These are phyloP conservation scores for Aspergillus pseudoviridinutans DNA, from an alignment of 2,329 filamentous ascomycete genomes.

Conservation along the genomic window DNA sequence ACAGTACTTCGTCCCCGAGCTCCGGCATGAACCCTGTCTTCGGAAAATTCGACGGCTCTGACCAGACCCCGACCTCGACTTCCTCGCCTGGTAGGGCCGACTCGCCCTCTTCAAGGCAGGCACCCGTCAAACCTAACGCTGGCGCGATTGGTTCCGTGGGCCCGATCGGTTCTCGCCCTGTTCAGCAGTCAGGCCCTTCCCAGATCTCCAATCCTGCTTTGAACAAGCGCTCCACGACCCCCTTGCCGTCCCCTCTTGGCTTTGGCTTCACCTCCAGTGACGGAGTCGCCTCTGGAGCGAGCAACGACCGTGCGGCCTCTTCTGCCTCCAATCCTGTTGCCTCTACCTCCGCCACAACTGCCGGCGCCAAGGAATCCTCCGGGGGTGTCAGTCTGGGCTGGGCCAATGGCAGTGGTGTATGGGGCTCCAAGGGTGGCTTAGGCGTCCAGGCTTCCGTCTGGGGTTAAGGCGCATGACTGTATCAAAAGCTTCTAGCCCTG, in stretches of 20 bases:
- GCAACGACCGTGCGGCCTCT: constrained; percentile 54
- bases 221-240: constrained; percentile 82
- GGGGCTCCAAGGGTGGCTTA: constrained; percentile 77
- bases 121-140: constrained; percentile 51
- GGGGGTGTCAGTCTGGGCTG: constrained; percentile 57
- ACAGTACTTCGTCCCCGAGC: constrained; percentile 76
- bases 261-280: constrained; percentile 63
- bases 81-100: constrained; percentile 72
- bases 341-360: constrained; percentile 37
- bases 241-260: constrained; percentile 82
- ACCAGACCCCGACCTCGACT: constrained; percentile 73
- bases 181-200: constrained; percentile 49
- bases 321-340: constrained; percentile 56
- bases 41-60: constrained; percentile 54
- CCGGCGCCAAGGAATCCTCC: constrained; percentile 40
- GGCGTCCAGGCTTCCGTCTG: constrained; percentile 91
- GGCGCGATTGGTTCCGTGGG: constrained; percentile 65
- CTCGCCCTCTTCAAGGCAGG: constrained; percentile 68
- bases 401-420: constrained; percentile 76
- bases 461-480: constrained; percentile 57
- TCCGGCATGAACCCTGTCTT: constrained; percentile 45
- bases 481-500: background rate
- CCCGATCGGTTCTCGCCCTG: constrained; percentile 87
- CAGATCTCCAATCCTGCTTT: constrained; percentile 54
- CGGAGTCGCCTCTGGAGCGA: constrained; percentile 15